These are phyloP conservation scores for Penicillium herquei DNA, from an alignment of 495 filamentous ascomycete species.

Conservation along the genomic window DNA sequence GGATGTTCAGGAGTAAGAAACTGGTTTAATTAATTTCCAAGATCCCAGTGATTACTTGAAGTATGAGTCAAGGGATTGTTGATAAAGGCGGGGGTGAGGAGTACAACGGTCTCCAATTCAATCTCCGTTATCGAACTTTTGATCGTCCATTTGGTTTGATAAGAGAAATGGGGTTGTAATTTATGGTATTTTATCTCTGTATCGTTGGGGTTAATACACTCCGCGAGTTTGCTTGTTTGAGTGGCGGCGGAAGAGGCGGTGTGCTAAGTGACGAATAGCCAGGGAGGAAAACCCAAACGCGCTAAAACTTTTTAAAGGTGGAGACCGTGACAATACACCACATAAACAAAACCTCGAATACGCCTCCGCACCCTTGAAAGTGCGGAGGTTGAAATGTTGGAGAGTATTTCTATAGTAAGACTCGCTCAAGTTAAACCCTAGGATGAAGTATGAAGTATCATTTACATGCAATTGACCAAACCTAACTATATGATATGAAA, in stretches of 20 bases:
- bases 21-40: background rate
- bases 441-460: no score
- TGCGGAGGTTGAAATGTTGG: background rate
- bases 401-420: background rate
- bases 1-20: background rate
- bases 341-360: slow-evolving; percentile 10
- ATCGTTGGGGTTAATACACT: background rate
- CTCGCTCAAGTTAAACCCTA: background rate
- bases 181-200: slow-evolving; percentile 4
- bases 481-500: no score
- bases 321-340: slow-evolving; percentile 12
- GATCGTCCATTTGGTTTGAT: background rate
- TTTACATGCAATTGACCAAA: no score
- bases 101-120: background rate
- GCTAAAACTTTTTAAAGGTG: slow-evolving; percentile 19
- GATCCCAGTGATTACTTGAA: no score
- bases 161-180: slow-evolving; percentile 16
- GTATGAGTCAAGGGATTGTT: background rate
- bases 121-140: slow-evolving; percentile 9
- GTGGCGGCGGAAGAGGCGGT: slow-evolving; percentile 21
- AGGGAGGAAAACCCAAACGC: slow-evolving; percentile 5
- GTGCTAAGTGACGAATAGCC: slow-evolving; percentile 8
- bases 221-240: slow-evolving; percentile 5
- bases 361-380: slow-evolving; percentile 18
- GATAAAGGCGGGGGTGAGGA: slow-evolving; percentile 8